Percentiles rank a stretch among this genome's conserved stretches.
phyloP scores from a whole-genome alignment of 2,329 filamentous ascomycete species.

The Exophiala aquamarina region DNA sequence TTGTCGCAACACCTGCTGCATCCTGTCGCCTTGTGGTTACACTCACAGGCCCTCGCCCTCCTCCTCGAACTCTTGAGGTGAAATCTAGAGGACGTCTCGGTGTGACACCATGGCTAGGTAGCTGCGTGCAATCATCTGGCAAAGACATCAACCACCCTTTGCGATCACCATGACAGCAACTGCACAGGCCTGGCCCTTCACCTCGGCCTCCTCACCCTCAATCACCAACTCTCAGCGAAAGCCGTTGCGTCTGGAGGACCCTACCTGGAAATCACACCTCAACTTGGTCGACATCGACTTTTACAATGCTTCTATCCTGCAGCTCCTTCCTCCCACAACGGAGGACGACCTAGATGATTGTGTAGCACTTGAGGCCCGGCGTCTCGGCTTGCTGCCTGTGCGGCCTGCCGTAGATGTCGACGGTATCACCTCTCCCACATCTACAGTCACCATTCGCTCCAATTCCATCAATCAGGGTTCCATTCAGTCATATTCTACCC shows the following conservation, averaged over 20 bases:
- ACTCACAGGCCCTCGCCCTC: too few relatives aligned
- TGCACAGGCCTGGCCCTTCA: conserved; percentile 14
- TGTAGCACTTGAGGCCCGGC: conserved; percentile 38
- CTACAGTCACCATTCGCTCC: conserved; percentile 25
- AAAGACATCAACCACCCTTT: not conserved
- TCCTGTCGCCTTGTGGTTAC: too few relatives aligned
- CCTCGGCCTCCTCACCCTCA: conserved; percentile 6
- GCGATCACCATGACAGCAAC: conserved; percentile 17
- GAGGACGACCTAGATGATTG: conserved; percentile 40
- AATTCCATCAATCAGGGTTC: conserved; percentile 22
- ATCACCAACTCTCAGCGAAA: conserved; percentile 12
- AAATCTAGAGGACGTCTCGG: too few relatives aligned
- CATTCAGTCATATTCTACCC: conserved; percentile 27
- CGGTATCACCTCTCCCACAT: conserved; percentile 32
- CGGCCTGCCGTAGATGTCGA: conserved; percentile 37
- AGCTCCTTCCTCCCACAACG: conserved; percentile 33
- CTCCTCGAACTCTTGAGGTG: too few relatives aligned
- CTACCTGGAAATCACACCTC: conserved; percentile 11
- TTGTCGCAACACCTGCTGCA: too few relatives aligned
- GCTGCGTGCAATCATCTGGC: too few relatives aligned
- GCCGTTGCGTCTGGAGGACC: conserved; percentile 13
- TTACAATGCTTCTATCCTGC: conserved; percentile 40
- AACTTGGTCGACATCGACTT: conserved; percentile 35
- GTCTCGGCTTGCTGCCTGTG: conserved; percentile 40
- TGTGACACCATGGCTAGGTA: too few relatives aligned